phyloP scores from a whole-genome alignment of 345 rosid genomes.

The Limnanthes douglasii region DNA sequence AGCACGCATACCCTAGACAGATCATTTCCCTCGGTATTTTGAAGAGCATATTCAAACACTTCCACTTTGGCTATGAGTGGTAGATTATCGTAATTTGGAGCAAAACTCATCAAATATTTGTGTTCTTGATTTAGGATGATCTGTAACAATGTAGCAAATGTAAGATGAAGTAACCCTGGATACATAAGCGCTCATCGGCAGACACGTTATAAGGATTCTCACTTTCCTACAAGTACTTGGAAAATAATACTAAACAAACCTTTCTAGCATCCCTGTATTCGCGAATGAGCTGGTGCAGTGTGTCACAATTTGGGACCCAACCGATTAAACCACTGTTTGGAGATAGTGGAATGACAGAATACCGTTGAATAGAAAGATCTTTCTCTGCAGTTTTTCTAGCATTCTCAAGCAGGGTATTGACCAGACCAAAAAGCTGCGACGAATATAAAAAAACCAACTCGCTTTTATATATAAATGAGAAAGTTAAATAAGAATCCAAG shows the following conservation, averaged over 20 bases:
- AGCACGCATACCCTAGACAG: slow-evolving; percentile 55
- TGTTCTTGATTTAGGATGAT: slow-evolving; percentile 87
- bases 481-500: slow-evolving; percentile 3
- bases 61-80: slow-evolving; percentile 90
- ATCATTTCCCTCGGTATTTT: slow-evolving; percentile 93
- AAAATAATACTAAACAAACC: slow-evolving; percentile 27
- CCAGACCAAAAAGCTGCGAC: slow-evolving; percentile 86
- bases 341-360: slow-evolving; percentile 84
- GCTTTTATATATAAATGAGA: slow-evolving; percentile 4
- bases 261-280: slow-evolving; percentile 93
- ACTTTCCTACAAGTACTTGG: too few relatives aligned
- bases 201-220: too few relatives aligned
- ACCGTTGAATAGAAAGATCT: slow-evolving; percentile 80
- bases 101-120: slow-evolving; percentile 79
- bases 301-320: slow-evolving; percentile 98
- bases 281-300: slow-evolving; percentile 81
- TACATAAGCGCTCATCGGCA: too few relatives aligned
- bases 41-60: slow-evolving; percentile 80
- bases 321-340: slow-evolving; percentile 92
- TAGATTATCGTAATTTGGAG: slow-evolving; percentile 85
- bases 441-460: too few relatives aligned
- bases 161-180: too few relatives aligned
- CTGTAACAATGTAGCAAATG: slow-evolving; percentile 29
- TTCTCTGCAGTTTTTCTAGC: slow-evolving; percentile 82
- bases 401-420: slow-evolving; percentile 81